Percentiles rank a stretch among this genome's conserved stretches.
Conservation (phyloP, 441 rosid species). For the Cnidoscolus chayamansa region DNA sequence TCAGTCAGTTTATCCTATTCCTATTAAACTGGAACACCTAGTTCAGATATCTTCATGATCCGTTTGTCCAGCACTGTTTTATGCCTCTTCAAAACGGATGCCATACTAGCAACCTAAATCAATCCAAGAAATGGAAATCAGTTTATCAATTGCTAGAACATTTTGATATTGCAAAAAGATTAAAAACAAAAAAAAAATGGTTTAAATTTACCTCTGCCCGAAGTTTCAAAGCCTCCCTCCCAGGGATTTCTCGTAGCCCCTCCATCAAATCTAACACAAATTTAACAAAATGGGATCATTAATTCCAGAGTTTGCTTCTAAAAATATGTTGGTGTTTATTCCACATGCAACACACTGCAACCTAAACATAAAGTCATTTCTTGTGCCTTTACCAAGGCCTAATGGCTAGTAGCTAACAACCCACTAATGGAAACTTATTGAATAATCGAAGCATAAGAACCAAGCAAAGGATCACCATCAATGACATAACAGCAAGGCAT, state of each 20-base stretch:
- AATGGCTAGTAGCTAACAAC: neutral
- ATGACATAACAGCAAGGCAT: no score
- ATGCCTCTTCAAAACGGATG: conserved; percentile 56
- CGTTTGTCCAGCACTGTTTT: conserved; percentile 57
- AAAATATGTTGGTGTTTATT: neutral
- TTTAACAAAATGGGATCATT: neutral
- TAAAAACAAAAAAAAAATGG: neutral
- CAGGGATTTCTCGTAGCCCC: conserved; percentile 73
- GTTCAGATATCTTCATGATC: conserved; percentile 72
- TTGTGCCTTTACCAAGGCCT: neutral
- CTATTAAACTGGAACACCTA: conserved; percentile 63
- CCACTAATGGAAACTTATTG: neutral
- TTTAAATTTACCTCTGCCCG: conserved; percentile 66
- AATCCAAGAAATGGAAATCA: conserved; percentile 11
- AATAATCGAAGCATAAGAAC: neutral
- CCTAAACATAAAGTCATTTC: neutral
- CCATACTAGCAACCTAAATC: conserved; percentile 75
- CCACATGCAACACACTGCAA: neutral
- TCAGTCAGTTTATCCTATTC: no score
- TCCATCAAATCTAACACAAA: conserved; percentile 69
- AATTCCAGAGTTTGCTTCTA: neutral
- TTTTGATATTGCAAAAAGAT: neutral
- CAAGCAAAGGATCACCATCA: no score
- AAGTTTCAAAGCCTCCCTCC: conserved; percentile 89
- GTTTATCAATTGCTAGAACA: neutral